Base-by-base conservation (phyloP, 2,329 filamentous ascomycete species). In the Trichoderma pleuroti region DNA sequence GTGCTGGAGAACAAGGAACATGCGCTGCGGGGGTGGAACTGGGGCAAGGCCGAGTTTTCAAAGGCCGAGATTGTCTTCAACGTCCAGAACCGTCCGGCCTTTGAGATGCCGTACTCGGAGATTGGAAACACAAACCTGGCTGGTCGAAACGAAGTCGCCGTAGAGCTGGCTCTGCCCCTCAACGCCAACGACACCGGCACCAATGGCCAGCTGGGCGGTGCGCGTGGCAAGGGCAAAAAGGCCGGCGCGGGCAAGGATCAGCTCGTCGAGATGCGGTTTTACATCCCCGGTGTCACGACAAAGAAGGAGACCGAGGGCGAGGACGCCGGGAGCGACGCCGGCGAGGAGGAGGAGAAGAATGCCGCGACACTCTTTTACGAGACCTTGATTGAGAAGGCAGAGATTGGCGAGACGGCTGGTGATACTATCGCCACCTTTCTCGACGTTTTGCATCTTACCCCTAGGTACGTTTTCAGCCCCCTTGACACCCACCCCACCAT, bases 391-490 rank as follows among this genome's bases (percentile, higher is more conserved):
- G 94, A 98, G 79, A 98, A 98, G 86, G 96, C 96, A 34, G 95
- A 99, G 84, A 99, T 99, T 83, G 97, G 96, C 74, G 96, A 99
- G 80, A 96, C 97, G 73, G 96, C 96, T n/a, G 96, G 96, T 75
- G 96, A 98, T 82, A 98, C 96, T 34, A 97, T 96, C 81, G 96
- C 96, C 74, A 98, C 95, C 46, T 99, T 99, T 86, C 85, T 97
- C 79, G 96, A 99, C 81, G 93, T 98, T 72, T 86, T 99, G 67
- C 97, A 99, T 84, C 92, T 99, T 78, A 99, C 96, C 14, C 96
- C 96, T 74, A 93, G 92, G 92, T 93, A 83, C 39, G 78, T 77
- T 21, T 24, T 61, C 56, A 24, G 4, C 18, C 2, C 1, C 12
- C 26, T 42, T 18, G 5, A 8, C 32, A 14, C 10, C 36, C 26